phyloP scores from a whole-genome alignment of 2,329 filamentous ascomycete genomes.

The Albifimbria verrucaria region DNA sequence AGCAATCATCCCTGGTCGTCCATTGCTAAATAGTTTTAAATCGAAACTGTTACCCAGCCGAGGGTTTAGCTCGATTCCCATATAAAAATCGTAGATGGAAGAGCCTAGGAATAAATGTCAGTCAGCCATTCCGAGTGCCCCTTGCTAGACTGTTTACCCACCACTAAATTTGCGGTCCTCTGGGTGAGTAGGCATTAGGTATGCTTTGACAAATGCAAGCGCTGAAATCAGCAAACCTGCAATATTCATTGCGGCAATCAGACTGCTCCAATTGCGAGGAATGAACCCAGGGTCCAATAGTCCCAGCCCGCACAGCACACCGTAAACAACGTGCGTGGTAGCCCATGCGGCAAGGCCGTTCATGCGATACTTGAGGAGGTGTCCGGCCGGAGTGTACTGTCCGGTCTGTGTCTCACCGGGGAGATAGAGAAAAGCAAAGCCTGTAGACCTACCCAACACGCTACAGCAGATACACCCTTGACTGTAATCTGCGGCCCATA shows the following conservation, averaged over 20 bases:
- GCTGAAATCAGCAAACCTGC: conserved; percentile 20
- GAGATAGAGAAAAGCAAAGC: neutral
- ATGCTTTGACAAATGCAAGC: conserved; percentile 35
- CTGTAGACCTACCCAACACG: conserved; percentile 8
- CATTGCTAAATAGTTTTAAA: conserved; percentile 45
- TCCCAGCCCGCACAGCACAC: conserved; percentile 19
- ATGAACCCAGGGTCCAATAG: conserved; percentile 35
- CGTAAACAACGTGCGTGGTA: conserved; percentile 31
- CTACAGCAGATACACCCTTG: conserved; percentile 3
- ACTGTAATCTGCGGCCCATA: conserved; percentile 4
- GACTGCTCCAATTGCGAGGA: conserved; percentile 37
- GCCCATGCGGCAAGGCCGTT: conserved; percentile 39
- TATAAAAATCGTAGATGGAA: conserved; percentile 39
- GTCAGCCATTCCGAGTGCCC: neutral
- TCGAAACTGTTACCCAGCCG: conserved; percentile 39
- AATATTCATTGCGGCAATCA: conserved; percentile 36
- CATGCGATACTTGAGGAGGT: conserved; percentile 39
- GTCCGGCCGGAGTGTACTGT: conserved; percentile 39
- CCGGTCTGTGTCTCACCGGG: conserved; percentile 21
- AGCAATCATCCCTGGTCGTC: conserved; percentile 42
- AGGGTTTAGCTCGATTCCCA: conserved; percentile 45
- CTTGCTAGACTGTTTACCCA: conserved; percentile 9
- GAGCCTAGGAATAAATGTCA: conserved; percentile 23
- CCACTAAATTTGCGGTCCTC: conserved; percentile 41
- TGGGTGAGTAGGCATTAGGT: conserved; percentile 33